Base-by-base conservation (phyloP, 2,329 filamentous ascomycete genomes). In the Nigrospora sphaerica region DNA sequence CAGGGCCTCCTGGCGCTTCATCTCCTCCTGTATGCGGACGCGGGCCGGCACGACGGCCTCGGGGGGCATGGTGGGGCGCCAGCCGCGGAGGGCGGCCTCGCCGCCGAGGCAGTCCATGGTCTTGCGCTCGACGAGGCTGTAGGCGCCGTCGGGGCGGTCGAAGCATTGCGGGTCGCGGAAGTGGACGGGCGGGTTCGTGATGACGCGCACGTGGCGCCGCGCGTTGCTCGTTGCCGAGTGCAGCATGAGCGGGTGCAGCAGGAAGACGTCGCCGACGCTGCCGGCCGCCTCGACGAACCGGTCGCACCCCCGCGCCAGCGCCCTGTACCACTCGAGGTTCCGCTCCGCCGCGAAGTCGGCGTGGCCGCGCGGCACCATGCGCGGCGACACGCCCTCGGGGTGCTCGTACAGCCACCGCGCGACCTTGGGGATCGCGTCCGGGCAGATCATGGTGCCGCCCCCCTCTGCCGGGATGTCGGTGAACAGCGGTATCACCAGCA, bases 401-500 rank as follows among this genome's bases (percentile, higher is more conserved):
- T 87, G 74, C 3, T 77, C 72, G 52, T 78, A 70, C 55, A 77
- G 75, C 54, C 82, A 75, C 47, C 67, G 65, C 1, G 83, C 83
- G 3, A 86, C 68, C 28, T 66, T 62, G 4, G 71, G 68, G 42
- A 85, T 79, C 0, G 75, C 81, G 44, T 74, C 70, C 0, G 80
- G 75, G 54, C 81, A 85, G 41, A 87, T 74, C 57, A 80, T 70
- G 0, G 83, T 87, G 4, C 79, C 84, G 23, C 84, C 84, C 6
- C 79, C 82, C 32, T 73, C 70, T 0, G 75, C 62, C 10, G 67
- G 64, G 44, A 87, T 78, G 57, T 86, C 81, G 1, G 73, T 80
- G 65, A 83, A 87, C 6, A 86, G 62, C 2, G 83, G 83, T 36
- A 85, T 85, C 12, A 86, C 80, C 1, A 87, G 69, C 13, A 87